These are phyloP conservation scores for Aspergillus mulundensis DNA, from an alignment of 495 filamentous ascomycete genomes.

Conservation along the genomic window DNA sequence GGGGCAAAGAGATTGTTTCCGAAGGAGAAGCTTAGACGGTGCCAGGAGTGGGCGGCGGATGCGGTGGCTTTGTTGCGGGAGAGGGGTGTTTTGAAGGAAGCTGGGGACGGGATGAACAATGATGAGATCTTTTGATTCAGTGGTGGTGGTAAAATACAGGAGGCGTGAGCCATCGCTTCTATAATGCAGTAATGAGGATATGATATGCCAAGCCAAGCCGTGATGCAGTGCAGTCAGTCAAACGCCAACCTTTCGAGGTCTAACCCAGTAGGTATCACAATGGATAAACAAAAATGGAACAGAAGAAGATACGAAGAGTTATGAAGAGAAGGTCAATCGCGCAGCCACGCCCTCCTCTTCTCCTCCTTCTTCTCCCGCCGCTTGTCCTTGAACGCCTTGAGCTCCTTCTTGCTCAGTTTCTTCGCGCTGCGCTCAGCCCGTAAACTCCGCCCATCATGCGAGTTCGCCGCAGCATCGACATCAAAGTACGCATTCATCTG, in stretches of 20 bases:
- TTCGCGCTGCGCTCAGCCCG: conserved; percentile 87
- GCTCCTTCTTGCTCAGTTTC: conserved; percentile 78
- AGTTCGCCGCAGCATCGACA: conserved; percentile 94
- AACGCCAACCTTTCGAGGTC: conserved; percentile 11
- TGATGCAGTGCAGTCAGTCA: conserved; percentile 1
- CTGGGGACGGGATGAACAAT: too few relatives aligned
- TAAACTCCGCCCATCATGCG: conserved; percentile 84
- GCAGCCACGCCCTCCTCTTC: conserved; percentile 86
- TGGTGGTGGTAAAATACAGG: conserved; percentile 1
- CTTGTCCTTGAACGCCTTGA: conserved; percentile 74
- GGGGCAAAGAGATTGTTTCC: conserved; percentile 17
- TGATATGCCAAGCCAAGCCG: not conserved
- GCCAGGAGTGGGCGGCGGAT: conserved; percentile 21
- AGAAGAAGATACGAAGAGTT: not conserved
- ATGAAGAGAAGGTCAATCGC: conserved; percentile 53
- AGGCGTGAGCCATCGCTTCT: not conserved
- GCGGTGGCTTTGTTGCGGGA: conserved; percentile 7
- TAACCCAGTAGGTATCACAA: conserved; percentile 12
- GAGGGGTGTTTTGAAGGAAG: not conserved
- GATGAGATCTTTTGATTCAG: not conserved
- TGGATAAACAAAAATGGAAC: not conserved
- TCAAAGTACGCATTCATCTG: conserved; percentile 97
- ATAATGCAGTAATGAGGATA: not conserved
- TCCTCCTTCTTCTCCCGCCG: conserved; percentile 86
- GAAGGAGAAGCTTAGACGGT: conserved; percentile 16